These are phyloP conservation scores for Nakazawaea siamensis DNA, from an alignment of 805 yeast species.

Conservation along the genomic window DNA sequence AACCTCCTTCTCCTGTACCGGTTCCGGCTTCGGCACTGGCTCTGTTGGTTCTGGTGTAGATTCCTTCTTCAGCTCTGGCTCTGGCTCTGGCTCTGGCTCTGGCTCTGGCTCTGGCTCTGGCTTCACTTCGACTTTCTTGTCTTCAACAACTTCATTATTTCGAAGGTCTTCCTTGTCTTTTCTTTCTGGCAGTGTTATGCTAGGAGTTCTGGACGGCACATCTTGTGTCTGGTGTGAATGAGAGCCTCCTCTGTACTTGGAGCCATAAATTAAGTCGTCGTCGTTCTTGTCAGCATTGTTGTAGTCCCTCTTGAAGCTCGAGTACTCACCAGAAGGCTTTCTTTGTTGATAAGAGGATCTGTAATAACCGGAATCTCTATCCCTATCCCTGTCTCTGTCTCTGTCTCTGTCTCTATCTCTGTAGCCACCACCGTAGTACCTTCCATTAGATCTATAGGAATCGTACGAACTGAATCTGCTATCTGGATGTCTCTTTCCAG, in stretches of 20 bases:
- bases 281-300: conserved; percentile 3
- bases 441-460: background rate
- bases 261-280: conserved; percentile 11
- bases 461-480: too few species aligned
- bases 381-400: background rate
- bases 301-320: background rate
- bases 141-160: too few species aligned
- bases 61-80: background rate
- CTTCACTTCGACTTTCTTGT: background rate
- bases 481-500: too few species aligned
- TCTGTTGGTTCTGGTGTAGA: background rate
- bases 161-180: background rate
- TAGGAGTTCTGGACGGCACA: background rate
- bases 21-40: background rate
- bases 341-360: too few species aligned
- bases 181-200: background rate
- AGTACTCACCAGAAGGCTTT: background rate
- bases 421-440: background rate
- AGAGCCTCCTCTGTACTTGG: conserved; percentile 3
- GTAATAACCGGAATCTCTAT: background rate
- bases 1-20: background rate
- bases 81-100: background rate
- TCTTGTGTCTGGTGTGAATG: too few species aligned
- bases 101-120: background rate
- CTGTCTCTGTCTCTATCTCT: too few species aligned